phyloP scores from a whole-genome alignment of 2,329 filamentous ascomycete genomes.

The Arthrobotrys sinensis region DNA sequence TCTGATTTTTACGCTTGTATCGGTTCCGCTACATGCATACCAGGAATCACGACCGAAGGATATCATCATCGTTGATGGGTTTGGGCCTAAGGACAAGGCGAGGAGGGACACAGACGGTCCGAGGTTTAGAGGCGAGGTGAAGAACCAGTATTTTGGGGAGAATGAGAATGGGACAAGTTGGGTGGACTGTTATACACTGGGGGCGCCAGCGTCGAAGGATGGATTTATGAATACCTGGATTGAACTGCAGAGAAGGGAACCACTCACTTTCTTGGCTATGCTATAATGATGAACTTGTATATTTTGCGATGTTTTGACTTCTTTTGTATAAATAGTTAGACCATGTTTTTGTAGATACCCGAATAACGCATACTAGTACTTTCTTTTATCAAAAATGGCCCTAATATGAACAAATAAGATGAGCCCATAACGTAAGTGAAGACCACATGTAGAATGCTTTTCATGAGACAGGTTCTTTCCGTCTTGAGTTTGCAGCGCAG shows the following conservation, averaged over 20 bases:
- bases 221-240: constrained; percentile 47
- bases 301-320: constrained; percentile 5
- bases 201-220: constrained; percentile 25
- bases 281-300: constrained; percentile 27
- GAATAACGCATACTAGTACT: constrained; percentile 20
- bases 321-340: constrained; percentile 30
- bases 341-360: constrained; percentile 18
- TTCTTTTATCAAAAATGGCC: background rate
- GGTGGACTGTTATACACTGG: constrained; percentile 38
- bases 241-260: constrained; percentile 28
- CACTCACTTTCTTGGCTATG: constrained; percentile 55
- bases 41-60: constrained; percentile 32
- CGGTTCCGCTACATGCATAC: constrained; percentile 41
- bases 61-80: constrained; percentile 33
- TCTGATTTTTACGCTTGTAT: constrained; percentile 39
- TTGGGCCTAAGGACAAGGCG: constrained; percentile 19
- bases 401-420: background rate
- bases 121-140: constrained; percentile 42
- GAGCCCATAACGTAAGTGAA: no score
- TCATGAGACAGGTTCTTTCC: no score
- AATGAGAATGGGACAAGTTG: constrained; percentile 40
- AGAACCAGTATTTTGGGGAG: constrained; percentile 36
- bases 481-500: no score
- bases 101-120: constrained; percentile 15
- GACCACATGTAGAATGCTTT: no score